These are phyloP conservation scores for Mycena polygramma DNA, from an alignment of 768 basidiomycete genomes.

Conservation along the genomic window DNA sequence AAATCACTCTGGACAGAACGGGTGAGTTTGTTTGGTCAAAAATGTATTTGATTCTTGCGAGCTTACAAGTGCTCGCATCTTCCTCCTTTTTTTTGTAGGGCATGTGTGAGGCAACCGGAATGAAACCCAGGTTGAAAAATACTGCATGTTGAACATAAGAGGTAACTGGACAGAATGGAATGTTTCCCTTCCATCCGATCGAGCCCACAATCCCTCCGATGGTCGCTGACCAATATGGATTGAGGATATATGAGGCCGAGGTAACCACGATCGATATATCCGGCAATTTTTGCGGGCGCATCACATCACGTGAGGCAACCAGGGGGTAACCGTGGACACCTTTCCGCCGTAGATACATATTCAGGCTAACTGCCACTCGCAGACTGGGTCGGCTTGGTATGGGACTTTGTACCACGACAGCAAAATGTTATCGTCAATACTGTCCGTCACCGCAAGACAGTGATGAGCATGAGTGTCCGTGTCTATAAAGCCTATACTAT, in stretches of 20 bases:
- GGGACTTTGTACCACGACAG: no score
- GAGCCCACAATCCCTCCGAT: background rate
- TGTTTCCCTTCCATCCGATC: background rate
- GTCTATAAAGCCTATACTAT: no score
- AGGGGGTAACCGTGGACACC: background rate
- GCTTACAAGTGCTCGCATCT: background rate
- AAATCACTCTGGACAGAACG: background rate
- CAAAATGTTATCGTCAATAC: no score
- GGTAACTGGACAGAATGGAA: background rate
- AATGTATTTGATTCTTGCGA: background rate
- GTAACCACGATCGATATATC: slow-evolving; percentile 23
- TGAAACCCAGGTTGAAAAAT: background rate
- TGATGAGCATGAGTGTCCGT: no score
- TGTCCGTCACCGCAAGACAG: no score
- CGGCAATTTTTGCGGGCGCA: slow-evolving; percentile 5
- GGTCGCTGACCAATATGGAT: background rate
- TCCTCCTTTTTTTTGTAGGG: no score
- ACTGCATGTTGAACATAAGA: background rate
- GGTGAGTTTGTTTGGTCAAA: slow-evolving; percentile 9
- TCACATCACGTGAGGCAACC: slow-evolving; percentile 13
- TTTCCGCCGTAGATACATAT: no score
- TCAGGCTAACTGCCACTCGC: no score
- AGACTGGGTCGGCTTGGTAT: no score
- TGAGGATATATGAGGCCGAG: background rate
- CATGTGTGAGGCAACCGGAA: background rate